Conservation (phyloP, 2,329 filamentous ascomycete genomes). For the Blastomyces percursus region DNA sequence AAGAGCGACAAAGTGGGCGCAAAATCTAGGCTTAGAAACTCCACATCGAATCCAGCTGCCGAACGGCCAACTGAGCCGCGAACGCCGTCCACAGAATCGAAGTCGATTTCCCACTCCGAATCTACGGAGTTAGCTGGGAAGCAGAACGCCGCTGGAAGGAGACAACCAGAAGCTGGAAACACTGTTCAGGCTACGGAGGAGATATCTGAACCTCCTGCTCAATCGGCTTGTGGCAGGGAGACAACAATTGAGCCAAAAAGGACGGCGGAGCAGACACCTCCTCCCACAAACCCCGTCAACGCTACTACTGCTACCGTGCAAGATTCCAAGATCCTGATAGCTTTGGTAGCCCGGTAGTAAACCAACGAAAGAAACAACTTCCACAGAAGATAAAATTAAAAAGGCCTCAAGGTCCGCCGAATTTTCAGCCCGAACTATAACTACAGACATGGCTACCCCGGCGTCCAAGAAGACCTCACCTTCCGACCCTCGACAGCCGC, state of each 20-base stretch:
- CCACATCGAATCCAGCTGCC: neutral
- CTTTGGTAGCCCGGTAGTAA: neutral
- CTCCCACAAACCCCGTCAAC: neutral
- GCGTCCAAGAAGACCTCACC: neutral
- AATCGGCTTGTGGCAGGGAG: neutral
- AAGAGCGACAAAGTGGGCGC: neutral
- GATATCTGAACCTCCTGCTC: neutral
- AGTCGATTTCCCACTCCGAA: neutral
- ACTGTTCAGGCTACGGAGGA: neutral
- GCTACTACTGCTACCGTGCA: neutral
- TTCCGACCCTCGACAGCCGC: neutral
- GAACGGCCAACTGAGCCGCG: neutral
- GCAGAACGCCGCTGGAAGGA: neutral
- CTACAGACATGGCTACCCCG: neutral
- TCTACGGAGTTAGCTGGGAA: neutral
- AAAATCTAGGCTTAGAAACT: neutral
- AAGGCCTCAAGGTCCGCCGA: neutral
- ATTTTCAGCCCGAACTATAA: neutral
- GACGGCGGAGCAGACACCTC: neutral
- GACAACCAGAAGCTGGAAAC: neutral
- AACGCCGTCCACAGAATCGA: neutral
- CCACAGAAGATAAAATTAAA: neutral
- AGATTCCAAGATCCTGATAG: constrained; percentile 3
- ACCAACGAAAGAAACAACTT: neutral
- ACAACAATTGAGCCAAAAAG: neutral